Evolutionary conservation across 495 filamentous ascomycete species (phyloP).

Genomic region (Darksidea phi): DNA sequence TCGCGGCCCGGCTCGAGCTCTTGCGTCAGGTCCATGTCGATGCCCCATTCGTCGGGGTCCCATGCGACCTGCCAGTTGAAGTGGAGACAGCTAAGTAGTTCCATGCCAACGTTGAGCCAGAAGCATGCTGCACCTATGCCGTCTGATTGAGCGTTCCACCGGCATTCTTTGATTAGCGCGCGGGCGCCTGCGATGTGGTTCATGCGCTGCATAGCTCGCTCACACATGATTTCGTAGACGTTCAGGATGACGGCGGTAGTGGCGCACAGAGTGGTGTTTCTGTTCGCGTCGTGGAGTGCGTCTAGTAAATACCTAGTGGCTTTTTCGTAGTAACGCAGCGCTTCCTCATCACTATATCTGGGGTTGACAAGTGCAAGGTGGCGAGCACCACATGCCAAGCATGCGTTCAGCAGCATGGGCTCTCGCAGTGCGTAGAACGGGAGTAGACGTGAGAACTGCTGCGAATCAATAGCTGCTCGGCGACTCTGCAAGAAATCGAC

Average conservation of each 20-base stretch:
- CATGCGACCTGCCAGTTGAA: slow-evolving; percentile 87
- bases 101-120: slow-evolving; percentile 90
- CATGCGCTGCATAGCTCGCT: slow-evolving; percentile 70
- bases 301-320: slow-evolving; percentile 72
- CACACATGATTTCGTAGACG: slow-evolving; percentile 88
- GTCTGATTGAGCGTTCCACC: slow-evolving; percentile 77
- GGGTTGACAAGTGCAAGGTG: slow-evolving; percentile 73
- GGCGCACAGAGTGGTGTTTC: slow-evolving; percentile 84
- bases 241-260: slow-evolving; percentile 84
- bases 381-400: slow-evolving; percentile 83
- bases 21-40: slow-evolving; percentile 74
- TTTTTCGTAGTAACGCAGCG: slow-evolving; percentile 76
- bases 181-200: slow-evolving; percentile 85
- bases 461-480: neutral
- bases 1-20: slow-evolving; percentile 58
- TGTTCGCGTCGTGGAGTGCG: slow-evolving; percentile 73
- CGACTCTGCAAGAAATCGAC: neutral
- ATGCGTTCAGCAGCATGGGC: slow-evolving; percentile 88
- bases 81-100: slow-evolving; percentile 80
- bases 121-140: slow-evolving; percentile 89
- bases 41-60: slow-evolving; percentile 88
- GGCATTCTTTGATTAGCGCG: slow-evolving; percentile 85
- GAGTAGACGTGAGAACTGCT: slow-evolving; percentile 74
- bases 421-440: slow-evolving; percentile 79
- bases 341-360: slow-evolving; percentile 71